phyloP scores from a whole-genome alignment of 306 rosid genomes.

The Hippophae tibetana region DNA sequence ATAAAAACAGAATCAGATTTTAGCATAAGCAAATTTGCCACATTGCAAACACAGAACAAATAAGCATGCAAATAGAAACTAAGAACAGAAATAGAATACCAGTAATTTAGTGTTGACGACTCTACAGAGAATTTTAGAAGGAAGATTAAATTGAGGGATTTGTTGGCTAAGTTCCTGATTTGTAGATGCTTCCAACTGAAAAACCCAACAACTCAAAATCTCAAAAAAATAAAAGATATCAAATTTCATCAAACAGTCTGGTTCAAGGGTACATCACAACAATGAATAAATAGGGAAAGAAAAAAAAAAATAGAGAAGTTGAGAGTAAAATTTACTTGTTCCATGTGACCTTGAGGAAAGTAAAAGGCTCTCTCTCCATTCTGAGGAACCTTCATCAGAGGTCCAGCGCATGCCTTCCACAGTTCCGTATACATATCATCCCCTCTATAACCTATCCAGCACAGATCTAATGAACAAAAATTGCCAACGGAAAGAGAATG shows the following conservation, averaged over 20 bases:
- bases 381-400: conserved; percentile 61
- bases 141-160: conserved; percentile 62
- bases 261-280: background rate
- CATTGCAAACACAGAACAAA: conserved; percentile 5
- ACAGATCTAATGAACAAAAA: conserved; percentile 2
- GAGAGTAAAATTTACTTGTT: conserved; percentile 36
- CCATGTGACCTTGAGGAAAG: conserved; percentile 84
- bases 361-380: conserved; percentile 49
- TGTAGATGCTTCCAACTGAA: conserved; percentile 70
- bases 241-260: background rate
- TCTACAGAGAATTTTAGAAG: conserved; percentile 67
- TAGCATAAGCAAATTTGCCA: background rate
- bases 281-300: background rate
- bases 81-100: conserved; percentile 41
- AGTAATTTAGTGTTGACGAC: conserved; percentile 43
- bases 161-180: conserved; percentile 62
- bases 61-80: conserved; percentile 1
- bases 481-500: background rate
- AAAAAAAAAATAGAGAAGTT: conserved; percentile 16
- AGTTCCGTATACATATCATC: conserved; percentile 43
- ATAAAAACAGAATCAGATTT: too few relatives aligned
- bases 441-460: conserved; percentile 33
- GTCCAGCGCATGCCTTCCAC: conserved; percentile 82
- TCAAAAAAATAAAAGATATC: too few relatives aligned
- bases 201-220: background rate